phyloP scores from a whole-genome alignment of 345 rosid genomes.

The Eucalyptus grandis region DNA sequence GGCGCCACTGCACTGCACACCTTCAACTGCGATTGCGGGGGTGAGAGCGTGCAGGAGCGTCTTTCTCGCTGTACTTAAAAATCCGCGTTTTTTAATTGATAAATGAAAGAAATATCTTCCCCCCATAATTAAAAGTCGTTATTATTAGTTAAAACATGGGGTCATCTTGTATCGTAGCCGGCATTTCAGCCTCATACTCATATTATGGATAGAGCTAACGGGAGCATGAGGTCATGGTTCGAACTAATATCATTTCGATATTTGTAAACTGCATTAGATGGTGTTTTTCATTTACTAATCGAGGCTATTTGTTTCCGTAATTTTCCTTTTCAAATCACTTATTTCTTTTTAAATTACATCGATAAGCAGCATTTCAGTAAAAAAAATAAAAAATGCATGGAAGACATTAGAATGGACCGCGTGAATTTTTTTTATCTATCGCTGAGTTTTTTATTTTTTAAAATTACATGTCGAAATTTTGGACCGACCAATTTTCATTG shows the following conservation, averaged over 20 bases:
- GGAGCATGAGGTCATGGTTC: neutral
- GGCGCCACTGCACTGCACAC: neutral
- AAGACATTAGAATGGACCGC: neutral
- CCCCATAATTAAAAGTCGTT: neutral
- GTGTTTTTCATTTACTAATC: neutral
- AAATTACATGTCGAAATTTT: neutral
- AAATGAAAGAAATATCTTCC: neutral
- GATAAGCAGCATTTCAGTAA: neutral
- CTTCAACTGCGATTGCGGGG: neutral
- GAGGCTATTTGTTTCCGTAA: neutral
- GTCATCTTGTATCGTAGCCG: neutral
- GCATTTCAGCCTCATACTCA: neutral
- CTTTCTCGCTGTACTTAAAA: neutral
- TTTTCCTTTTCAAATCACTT: neutral
- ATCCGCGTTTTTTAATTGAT: neutral
- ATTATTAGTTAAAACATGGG: neutral
- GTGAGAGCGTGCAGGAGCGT: neutral
- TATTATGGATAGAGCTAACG: neutral
- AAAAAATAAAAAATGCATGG: neutral
- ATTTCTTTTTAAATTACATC: neutral
- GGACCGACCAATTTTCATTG: neutral
- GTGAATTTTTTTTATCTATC: neutral
- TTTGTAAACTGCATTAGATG: neutral
- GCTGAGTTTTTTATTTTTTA: neutral
- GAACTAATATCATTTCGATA: neutral